Evolutionary conservation across 148 eudicot genomes (phyloP).

Genomic region (Vaccinium corymbosum): DNA sequence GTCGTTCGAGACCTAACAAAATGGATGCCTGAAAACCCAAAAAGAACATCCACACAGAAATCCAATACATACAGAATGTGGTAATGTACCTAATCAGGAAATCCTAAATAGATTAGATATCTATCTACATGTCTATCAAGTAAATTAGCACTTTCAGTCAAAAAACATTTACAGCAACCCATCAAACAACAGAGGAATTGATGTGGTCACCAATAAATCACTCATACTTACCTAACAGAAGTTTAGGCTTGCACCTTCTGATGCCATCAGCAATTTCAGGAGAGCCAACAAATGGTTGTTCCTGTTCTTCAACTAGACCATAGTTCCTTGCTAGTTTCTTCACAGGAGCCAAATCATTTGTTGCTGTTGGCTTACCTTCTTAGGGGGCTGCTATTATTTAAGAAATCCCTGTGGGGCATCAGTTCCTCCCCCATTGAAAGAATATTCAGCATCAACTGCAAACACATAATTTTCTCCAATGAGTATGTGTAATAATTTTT

Average conservation of each 20-base stretch:
- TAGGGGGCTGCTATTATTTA: neutral
- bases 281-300: neutral
- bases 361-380: neutral
- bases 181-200: neutral
- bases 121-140: neutral
- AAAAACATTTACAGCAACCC: neutral
- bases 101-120: neutral
- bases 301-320: neutral
- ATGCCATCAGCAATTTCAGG: neutral
- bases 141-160: neutral
- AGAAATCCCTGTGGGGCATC: conserved; percentile 42
- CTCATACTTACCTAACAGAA: neutral
- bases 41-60: neutral
- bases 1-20: neutral
- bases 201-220: neutral
- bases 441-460: conserved; percentile 38
- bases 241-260: conserved; percentile 4
- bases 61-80: neutral
- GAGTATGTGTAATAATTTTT: neutral
- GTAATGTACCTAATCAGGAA: neutral
- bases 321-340: neutral
- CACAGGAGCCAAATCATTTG: neutral
- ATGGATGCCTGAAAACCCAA: neutral
- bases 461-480: neutral
- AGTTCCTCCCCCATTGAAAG: conserved; percentile 36